Evolutionary conservation across 1,284 basidiomycete genomes (phyloP).

Genomic region (Calocybe gambosa): DNA sequence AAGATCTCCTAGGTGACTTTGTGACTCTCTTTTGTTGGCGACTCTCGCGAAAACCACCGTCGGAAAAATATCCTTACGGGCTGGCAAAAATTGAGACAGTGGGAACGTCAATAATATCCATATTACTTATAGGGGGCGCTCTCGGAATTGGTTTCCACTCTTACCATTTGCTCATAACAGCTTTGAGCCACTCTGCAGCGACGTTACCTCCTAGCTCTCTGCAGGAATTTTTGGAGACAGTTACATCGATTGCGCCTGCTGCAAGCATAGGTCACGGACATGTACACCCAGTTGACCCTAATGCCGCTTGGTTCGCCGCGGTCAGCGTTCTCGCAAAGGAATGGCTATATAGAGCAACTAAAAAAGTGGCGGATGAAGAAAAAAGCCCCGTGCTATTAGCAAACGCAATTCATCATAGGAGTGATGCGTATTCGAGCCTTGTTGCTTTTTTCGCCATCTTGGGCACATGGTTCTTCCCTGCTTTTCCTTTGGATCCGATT

Average conservation of each 20-base stretch:
- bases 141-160: constrained; percentile 93
- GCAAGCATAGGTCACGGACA: constrained; percentile 57
- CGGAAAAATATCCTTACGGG: constrained; percentile 76
- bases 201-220: constrained; percentile 53
- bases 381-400: constrained; percentile 87
- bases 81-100: constrained; percentile 95
- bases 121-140: constrained; percentile 82
- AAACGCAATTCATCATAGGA: constrained; percentile 92
- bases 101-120: constrained; percentile 79
- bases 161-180: constrained; percentile 71
- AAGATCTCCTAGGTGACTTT: constrained; percentile 84
- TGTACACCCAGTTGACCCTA: constrained; percentile 72
- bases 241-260: constrained; percentile 50
- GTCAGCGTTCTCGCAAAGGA: constrained; percentile 83
- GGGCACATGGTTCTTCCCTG: constrained; percentile 78
- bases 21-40: constrained; percentile 92
- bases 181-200: constrained; percentile 54
- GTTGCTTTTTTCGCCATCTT: constrained; percentile 88
- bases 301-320: constrained; percentile 95
- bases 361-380: constrained; percentile 85
- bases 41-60: constrained; percentile 76
- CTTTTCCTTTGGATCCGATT: constrained; percentile 89
- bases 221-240: constrained; percentile 52
- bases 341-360: constrained; percentile 86
- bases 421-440: constrained; percentile 86